Percentiles rank a stretch among this genome's conserved stretches.
Conservation (phyloP, 257 asterid species). For the Nicotiana tabacum region DNA sequence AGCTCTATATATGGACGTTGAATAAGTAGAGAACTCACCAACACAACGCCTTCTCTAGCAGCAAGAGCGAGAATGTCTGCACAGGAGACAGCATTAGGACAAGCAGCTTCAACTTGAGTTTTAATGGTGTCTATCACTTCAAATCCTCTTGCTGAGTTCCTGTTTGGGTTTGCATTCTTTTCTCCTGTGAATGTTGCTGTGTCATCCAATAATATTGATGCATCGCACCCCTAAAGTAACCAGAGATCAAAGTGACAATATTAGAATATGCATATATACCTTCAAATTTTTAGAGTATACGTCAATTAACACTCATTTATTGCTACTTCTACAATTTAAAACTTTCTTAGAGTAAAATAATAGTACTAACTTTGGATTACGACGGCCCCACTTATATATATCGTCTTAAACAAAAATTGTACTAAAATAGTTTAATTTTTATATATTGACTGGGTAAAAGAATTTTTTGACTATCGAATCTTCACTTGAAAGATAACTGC, state of each 20-base stretch:
- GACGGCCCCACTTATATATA: background rate
- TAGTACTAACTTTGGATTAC: background rate
- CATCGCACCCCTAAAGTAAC: conserved; percentile 44
- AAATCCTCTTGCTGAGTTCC: conserved; percentile 36
- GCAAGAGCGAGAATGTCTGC: conserved; percentile 55
- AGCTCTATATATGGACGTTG: background rate
- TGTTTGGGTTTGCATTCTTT: conserved; percentile 38
- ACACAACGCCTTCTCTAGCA: conserved; percentile 35
- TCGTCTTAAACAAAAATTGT: background rate
- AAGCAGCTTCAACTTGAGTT: conserved; percentile 44
- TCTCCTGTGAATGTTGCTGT: conserved; percentile 37
- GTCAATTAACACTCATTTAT: no score
- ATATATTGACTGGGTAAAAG: background rate
- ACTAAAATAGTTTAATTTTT: no score
- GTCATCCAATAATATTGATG: conserved; percentile 36
- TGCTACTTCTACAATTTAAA: no score
- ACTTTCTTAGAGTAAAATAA: no score
- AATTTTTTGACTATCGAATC: no score
- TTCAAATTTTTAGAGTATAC: background rate
- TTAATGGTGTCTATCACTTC: conserved; percentile 42
- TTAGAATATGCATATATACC: background rate
- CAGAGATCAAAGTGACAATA: background rate
- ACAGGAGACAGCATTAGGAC: conserved; percentile 37
- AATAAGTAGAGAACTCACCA: conserved; percentile 18
- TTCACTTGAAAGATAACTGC: no score